Percentiles rank a stretch among this genome's conserved stretches.
Evolutionary conservation across 306 rosid species (phyloP).

Genomic region (Lathyrus sativus): DNA sequence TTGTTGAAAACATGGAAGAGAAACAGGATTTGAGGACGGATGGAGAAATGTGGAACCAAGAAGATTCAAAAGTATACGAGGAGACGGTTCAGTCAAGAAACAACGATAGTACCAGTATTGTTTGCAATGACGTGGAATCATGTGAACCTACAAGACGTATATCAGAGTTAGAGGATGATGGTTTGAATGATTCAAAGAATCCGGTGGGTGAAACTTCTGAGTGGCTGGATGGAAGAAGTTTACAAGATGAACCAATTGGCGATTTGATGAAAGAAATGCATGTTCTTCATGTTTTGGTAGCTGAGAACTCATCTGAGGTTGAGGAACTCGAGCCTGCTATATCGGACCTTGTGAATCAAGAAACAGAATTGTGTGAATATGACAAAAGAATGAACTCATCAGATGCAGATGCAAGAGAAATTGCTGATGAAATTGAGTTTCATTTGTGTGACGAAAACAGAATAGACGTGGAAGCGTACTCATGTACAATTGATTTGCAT

Average conservation of each 20-base stretch:
- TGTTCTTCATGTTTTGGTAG: neutral
- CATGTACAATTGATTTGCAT: constrained; percentile 31
- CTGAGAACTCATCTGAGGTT: constrained; percentile 33
- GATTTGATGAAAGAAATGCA: constrained; percentile 9
- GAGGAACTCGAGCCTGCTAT: constrained; percentile 6
- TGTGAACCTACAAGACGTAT: constrained; percentile 12
- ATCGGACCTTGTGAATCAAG: constrained; percentile 20
- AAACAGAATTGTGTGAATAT: constrained; percentile 8
- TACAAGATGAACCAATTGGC: constrained; percentile 27
- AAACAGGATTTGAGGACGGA: neutral
- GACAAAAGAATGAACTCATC: constrained; percentile 11
- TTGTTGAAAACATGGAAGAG: constrained; percentile 28
- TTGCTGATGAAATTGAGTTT: constrained; percentile 40
- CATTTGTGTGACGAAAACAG: constrained; percentile 24
- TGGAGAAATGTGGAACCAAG: constrained; percentile 8
- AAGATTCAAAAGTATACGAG: constrained; percentile 3
- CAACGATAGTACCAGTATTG: constrained; percentile 6
- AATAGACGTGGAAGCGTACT: neutral
- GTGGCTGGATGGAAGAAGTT: constrained; percentile 6
- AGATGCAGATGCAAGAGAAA: constrained; percentile 34
- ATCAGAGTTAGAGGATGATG: constrained; percentile 22
- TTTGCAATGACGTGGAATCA: constrained; percentile 27
- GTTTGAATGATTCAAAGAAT: neutral
- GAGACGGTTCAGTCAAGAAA: constrained; percentile 30
- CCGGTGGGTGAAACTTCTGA: constrained; percentile 37